phyloP scores from a whole-genome alignment of 164 flowering plant genomes.

The Taxillus chinensis region DNA sequence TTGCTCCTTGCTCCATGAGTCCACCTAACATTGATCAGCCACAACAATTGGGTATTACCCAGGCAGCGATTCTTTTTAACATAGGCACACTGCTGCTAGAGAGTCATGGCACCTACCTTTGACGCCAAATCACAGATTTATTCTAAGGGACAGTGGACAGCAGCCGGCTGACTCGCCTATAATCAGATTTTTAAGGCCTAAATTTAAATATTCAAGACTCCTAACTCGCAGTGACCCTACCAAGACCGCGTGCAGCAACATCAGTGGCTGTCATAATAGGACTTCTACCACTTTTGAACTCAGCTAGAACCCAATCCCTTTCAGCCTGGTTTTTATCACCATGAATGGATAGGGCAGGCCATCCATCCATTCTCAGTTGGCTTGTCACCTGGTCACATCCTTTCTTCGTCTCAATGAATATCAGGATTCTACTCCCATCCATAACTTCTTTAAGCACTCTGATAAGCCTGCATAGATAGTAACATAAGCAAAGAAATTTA shows the following conservation, averaged over 20 bases:
- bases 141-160: conserved; percentile 54
- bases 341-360: conserved; percentile 96
- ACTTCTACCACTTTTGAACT: conserved; percentile 94
- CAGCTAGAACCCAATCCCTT: conserved; percentile 94
- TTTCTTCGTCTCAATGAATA: conserved; percentile 87
- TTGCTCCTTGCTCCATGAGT: conserved; percentile 24
- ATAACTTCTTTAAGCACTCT: conserved; percentile 56
- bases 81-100: too few relatives aligned
- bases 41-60: conserved; percentile 10
- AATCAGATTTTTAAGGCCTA: conserved; percentile 24
- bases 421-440: conserved; percentile 79
- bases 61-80: not conserved
- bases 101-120: conserved; percentile 11
- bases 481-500: not conserved
- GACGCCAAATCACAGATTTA: conserved; percentile 64
- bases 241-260: conserved; percentile 99
- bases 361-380: conserved; percentile 94
- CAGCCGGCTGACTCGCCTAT: conserved; percentile 86
- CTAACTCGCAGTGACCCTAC: conserved; percentile 77
- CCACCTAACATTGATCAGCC: conserved; percentile 40
- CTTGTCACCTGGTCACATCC: conserved; percentile 94
- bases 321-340: conserved; percentile 95
- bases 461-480: conserved; percentile 48
- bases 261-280: conserved; percentile 99
- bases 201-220: conserved; percentile 23